A percentile compares a stretch with the other conserved stretches of the same genome.
Evolutionary conservation across 257 asterid species (phyloP).

Genomic region (Handroanthus guayacan): DNA sequence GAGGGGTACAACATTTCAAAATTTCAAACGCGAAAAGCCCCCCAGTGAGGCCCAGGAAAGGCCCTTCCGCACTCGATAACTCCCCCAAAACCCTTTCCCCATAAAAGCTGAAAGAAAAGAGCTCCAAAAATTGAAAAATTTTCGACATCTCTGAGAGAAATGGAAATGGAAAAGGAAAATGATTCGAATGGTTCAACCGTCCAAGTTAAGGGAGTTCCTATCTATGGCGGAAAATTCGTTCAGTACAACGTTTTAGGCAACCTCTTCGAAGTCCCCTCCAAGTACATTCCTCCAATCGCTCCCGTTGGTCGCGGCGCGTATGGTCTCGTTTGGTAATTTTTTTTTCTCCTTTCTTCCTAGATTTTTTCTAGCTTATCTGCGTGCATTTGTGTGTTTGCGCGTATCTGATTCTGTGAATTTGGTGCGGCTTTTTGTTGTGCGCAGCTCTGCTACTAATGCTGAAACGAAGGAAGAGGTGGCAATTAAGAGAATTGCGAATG

Average conservation of each 20-base stretch:
- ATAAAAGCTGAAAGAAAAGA: constrained; percentile 1
- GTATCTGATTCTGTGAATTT: constrained; percentile 31
- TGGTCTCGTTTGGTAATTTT: constrained; percentile 80
- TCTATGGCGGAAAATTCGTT: constrained; percentile 64
- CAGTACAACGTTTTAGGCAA: constrained; percentile 81
- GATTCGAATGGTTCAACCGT: constrained; percentile 42
- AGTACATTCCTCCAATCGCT: constrained; percentile 73
- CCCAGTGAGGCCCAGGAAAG: constrained; percentile 15
- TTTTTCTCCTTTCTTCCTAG: not conserved
- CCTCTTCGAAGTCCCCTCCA: constrained; percentile 72
- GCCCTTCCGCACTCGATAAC: constrained; percentile 31
- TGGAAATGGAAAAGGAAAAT: constrained; percentile 50
- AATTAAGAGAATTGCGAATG: constrained; percentile 86
- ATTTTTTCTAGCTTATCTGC: not conserved
- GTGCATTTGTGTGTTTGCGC: not conserved
- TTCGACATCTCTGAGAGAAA: not conserved
- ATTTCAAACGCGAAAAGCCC: not conserved
- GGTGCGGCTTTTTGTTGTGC: constrained; percentile 27
- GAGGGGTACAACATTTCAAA: not conserved
- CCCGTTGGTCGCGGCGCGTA: constrained; percentile 92
- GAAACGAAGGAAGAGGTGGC: constrained; percentile 86
- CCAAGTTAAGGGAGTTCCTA: constrained; percentile 59
- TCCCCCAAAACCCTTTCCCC: constrained; percentile 32
- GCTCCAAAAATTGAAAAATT: not conserved
- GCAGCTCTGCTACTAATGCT: constrained; percentile 71